phyloP scores from a whole-genome alignment of 176 grass and related monocot species.

The Paspalum notatum region DNA sequence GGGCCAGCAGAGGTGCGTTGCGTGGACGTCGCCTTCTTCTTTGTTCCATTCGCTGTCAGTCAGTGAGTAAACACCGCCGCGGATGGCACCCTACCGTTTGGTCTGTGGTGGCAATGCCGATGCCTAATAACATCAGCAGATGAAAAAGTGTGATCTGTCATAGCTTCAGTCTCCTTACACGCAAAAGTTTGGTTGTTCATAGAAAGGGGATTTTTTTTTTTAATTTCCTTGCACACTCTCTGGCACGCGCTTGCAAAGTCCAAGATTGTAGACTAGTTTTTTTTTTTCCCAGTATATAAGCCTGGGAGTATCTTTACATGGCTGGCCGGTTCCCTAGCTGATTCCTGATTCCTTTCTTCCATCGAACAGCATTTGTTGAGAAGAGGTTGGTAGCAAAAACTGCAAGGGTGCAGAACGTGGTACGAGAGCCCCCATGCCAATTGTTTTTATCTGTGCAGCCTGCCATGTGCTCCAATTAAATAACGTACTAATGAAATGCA shows the following conservation, averaged over 20 bases:
- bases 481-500: slow-evolving; percentile 20
- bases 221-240: not conserved
- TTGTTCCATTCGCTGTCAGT: not conserved
- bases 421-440: not conserved
- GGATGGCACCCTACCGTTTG: too few relatives aligned
- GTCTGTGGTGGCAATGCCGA: not conserved
- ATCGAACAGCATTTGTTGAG: slow-evolving; percentile 15
- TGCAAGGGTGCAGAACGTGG: not conserved
- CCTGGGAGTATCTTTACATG: not conserved
- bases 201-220: not conserved
- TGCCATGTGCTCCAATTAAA: not conserved
- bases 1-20: slow-evolving; percentile 12
- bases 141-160: not conserved
- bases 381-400: not conserved
- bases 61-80: too few relatives aligned
- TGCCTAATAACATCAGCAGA: not conserved
- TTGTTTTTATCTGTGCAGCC: not conserved
- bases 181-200: not conserved
- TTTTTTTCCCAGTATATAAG: not conserved
- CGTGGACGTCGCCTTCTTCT: not conserved
- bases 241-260: not conserved
- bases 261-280: not conserved
- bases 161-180: not conserved
- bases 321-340: not conserved
- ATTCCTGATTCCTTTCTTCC: not conserved